phyloP scores from a whole-genome alignment of 208 protist genomes.

The Trypanosoma platydactyli region DNA sequence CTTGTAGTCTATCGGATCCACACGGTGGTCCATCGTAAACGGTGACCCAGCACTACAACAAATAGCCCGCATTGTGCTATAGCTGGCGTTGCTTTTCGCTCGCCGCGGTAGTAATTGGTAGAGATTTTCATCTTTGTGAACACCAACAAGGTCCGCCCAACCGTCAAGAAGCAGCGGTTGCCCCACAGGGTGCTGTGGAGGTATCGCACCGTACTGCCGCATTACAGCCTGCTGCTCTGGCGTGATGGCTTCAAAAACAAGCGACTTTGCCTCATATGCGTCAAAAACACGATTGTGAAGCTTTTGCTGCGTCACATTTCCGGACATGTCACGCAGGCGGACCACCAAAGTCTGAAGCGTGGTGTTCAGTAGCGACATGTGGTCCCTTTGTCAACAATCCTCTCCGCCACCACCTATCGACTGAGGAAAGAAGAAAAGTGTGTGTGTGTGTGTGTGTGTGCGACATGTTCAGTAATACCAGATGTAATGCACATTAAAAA shows the following conservation, averaged over 20 bases:
- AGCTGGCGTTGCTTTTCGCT: slow-evolving; percentile 71
- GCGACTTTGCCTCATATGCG: slow-evolving; percentile 88
- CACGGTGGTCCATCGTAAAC: slow-evolving; percentile 83
- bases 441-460: background rate
- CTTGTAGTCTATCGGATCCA: slow-evolving; percentile 87
- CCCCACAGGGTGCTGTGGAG: slow-evolving; percentile 73
- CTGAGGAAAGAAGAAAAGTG: background rate
- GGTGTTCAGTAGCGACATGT: slow-evolving; percentile 85
- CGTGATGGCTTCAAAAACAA: slow-evolving; percentile 85
- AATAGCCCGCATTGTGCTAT: slow-evolving; percentile 72
- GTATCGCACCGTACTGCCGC: slow-evolving; percentile 61
- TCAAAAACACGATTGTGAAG: slow-evolving; percentile 91
- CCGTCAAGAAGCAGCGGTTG: slow-evolving; percentile 75
- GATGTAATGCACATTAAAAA: background rate
- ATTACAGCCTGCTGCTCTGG: slow-evolving; percentile 76
- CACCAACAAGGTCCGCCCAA: slow-evolving; percentile 66
- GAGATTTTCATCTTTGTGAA: slow-evolving; percentile 75
- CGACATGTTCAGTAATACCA: background rate
- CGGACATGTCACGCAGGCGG: slow-evolving; percentile 77
- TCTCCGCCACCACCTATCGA: background rate
- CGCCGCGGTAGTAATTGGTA: slow-evolving; percentile 84
- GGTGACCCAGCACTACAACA: slow-evolving; percentile 78
- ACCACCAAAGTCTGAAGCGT: slow-evolving; percentile 86
- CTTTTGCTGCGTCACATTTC: slow-evolving; percentile 87
- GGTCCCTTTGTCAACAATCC: background rate